These are phyloP conservation scores for thale cress (Arabidopsis thaliana) DNA, from an alignment of 345 rosid genomes.

Conservation along the genomic window DNA sequence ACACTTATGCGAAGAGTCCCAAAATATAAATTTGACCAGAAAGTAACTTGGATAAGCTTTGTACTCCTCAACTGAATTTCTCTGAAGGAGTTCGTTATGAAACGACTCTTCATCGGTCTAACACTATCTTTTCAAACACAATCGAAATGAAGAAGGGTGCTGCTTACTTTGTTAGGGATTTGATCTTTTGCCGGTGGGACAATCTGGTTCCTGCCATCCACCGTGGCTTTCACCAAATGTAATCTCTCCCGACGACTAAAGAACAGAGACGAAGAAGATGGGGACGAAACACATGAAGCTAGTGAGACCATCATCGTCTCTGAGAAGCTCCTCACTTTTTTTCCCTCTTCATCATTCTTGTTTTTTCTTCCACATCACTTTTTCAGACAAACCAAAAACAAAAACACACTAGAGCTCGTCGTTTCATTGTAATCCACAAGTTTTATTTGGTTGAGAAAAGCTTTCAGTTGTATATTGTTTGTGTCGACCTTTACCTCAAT, in stretches of 20 bases:
- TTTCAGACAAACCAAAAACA: neutral
- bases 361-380: slow-evolving; percentile 3
- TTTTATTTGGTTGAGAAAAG: slow-evolving; percentile 37
- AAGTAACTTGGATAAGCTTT: neutral
- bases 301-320: slow-evolving; percentile 35
- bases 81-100: neutral
- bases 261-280: slow-evolving; percentile 31
- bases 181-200: slow-evolving; percentile 33
- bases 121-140: neutral
- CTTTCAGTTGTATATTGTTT: neutral
- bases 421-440: slow-evolving; percentile 36
- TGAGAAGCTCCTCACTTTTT: neutral
- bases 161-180: slow-evolving; percentile 35
- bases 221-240: slow-evolving; percentile 32
- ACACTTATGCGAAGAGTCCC: neutral
- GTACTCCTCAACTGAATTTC: slow-evolving; percentile 1
- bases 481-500: slow-evolving; percentile 6
- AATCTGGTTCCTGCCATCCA: slow-evolving; percentile 28
- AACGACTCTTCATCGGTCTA: neutral
- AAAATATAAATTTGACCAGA: neutral
- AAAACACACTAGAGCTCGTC: neutral
- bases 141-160: slow-evolving; percentile 27
- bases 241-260: slow-evolving; percentile 29
- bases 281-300: slow-evolving; percentile 34
- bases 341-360: slow-evolving; percentile 1